These are phyloP conservation scores for Calonectria hawksworthii DNA, from an alignment of 2,329 filamentous ascomycete species.

Conservation along the genomic window DNA sequence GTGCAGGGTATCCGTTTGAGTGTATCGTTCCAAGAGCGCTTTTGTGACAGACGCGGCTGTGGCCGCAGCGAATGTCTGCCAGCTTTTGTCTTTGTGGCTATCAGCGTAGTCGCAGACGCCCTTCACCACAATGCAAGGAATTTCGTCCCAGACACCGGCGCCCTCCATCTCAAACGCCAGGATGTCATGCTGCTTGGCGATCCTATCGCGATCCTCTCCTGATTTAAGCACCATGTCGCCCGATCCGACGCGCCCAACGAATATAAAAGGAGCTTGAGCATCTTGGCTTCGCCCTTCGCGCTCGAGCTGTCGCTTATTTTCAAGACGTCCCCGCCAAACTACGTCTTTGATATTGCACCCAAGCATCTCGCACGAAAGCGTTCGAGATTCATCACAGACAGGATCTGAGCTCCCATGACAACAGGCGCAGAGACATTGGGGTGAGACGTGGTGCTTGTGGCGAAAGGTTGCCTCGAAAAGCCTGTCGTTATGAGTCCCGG, in stretches of 20 bases:
- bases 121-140: slow-evolving; percentile 18
- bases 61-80: slow-evolving; percentile 22
- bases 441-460: slow-evolving; percentile 48
- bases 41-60: slow-evolving; percentile 10
- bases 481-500: slow-evolving; percentile 45
- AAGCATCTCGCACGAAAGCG: slow-evolving; percentile 25
- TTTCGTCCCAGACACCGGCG: slow-evolving; percentile 6
- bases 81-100: slow-evolving; percentile 20
- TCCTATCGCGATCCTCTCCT: not conserved
- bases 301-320: not conserved
- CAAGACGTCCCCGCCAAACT: slow-evolving; percentile 11
- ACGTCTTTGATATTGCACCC: slow-evolving; percentile 38
- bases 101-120: slow-evolving; percentile 20
- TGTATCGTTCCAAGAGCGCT: not conserved
- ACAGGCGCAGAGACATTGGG: slow-evolving; percentile 9
- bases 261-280: slow-evolving; percentile 38
- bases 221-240: slow-evolving; percentile 54
- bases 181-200: not conserved
- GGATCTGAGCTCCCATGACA: slow-evolving; percentile 14
- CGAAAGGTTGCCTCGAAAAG: slow-evolving; percentile 48
- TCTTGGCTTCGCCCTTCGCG: slow-evolving; percentile 37
- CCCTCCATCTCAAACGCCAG: slow-evolving; percentile 27
- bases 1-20: not conserved
- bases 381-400: slow-evolving; percentile 26
- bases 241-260: slow-evolving; percentile 48